Conservation (phyloP, 2,329 filamentous ascomycete genomes). For the Aspergillus neotritici region DNA sequence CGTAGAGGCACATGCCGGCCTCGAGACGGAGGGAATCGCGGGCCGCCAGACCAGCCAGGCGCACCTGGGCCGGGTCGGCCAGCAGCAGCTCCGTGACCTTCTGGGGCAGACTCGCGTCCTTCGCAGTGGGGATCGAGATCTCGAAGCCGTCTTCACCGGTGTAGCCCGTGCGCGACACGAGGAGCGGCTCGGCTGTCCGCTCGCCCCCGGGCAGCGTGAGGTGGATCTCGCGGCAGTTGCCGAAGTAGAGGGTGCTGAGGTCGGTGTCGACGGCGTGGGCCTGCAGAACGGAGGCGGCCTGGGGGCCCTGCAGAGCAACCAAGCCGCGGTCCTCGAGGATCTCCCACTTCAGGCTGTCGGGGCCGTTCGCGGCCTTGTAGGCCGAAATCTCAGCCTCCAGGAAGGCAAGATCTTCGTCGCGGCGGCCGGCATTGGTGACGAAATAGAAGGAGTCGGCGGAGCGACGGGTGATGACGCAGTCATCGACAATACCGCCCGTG, state of each 20-base stretch:
- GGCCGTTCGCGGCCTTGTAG: slow-evolving; percentile 52
- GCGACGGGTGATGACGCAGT: slow-evolving; percentile 84
- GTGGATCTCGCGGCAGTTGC: slow-evolving; percentile 62
- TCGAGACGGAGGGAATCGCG: slow-evolving; percentile 89
- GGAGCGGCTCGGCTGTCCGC: slow-evolving; percentile 48
- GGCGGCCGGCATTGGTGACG: slow-evolving; percentile 89
- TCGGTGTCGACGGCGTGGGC: slow-evolving; percentile 48
- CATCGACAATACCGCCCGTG: slow-evolving; percentile 89
- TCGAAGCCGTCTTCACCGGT: slow-evolving; percentile 98
- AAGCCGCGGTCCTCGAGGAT: slow-evolving; percentile 69
- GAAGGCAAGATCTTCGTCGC: slow-evolving; percentile 80
- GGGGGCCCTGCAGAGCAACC: slow-evolving; percentile 82
- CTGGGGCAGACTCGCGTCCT: slow-evolving; percentile 45
- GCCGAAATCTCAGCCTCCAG: slow-evolving; percentile 62
- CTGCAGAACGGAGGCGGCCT: slow-evolving; percentile 63
- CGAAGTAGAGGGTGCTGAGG: slow-evolving; percentile 72
- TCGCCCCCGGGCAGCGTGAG: slow-evolving; percentile 56
- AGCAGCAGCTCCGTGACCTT: slow-evolving; percentile 65
- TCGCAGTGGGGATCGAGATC: slow-evolving; percentile 70
- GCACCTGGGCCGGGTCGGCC: slow-evolving; percentile 58
- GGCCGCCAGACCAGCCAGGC: slow-evolving; percentile 81
- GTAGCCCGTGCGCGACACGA: slow-evolving; percentile 87
- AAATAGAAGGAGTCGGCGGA: slow-evolving; percentile 74
- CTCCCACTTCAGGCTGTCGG: slow-evolving; percentile 58
- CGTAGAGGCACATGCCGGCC: slow-evolving; percentile 98